Base-by-base conservation (phyloP, 2,329 filamentous ascomycete species). In the Sclerotinia trifoliorum region DNA sequence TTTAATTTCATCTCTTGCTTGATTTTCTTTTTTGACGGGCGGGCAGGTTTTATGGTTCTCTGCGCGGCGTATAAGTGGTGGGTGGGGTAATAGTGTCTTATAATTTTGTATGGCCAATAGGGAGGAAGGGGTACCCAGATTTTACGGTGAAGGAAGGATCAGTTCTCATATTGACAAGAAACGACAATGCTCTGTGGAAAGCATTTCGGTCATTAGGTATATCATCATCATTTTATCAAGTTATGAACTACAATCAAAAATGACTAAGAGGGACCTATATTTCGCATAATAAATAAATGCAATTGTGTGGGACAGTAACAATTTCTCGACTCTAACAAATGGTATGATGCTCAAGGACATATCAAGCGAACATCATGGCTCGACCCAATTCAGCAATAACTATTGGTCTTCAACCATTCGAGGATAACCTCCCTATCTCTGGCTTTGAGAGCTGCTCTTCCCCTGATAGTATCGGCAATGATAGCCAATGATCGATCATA, bases 401-500 rank as follows among this genome's bases (percentile, higher is more conserved):
- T 84, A 78, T 89, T 84, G 32, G 82, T 81, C 71, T 80, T 81
- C 73, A 98, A 80, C 94, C 94, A 98, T 80, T 93, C 91, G 79
- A 90, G 84, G 66, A 97, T 85, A 56, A 85, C 82, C 65, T 83
- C 83, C 68, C 87, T 84, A 78, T 98, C 95, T 67, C 95, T 86
- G 79, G 88, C 83, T 78, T 88, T 89, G 82, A 97, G 99, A 52
- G 87, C 87, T 5, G 93, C 93, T 75, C 94, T 90, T 15, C 91
- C 92, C 54, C 89, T 86, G 72, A 98, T 92, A 71, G 90, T 93
- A 78, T 98, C 95, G 78, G 89, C 89, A 71, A 94, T 90, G 72
- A 96, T 92, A 72, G 90, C 89, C 64, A 99, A 81, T 5, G 92
- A 94, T 67, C 95, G 89, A 78, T 96, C 91, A 79, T 94, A 98